phyloP scores from a whole-genome alignment of 169 alveolate species.

The Toxoplasma gondii region DNA sequence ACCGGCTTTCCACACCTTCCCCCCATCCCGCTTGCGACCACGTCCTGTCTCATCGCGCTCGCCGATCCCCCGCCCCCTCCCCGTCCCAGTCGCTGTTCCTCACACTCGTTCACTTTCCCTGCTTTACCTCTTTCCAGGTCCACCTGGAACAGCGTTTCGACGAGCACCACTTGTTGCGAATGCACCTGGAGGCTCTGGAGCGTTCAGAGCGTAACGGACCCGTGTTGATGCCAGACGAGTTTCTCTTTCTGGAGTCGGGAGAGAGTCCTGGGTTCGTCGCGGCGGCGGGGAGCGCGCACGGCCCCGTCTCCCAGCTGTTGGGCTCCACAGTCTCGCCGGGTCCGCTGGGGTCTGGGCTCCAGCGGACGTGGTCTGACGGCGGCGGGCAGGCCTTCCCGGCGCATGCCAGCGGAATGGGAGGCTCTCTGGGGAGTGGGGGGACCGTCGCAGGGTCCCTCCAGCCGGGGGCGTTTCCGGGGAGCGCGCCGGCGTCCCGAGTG shows the following conservation, averaged over 20 bases:
- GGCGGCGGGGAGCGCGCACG: background rate
- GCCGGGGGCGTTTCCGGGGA: background rate
- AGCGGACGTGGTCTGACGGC: background rate
- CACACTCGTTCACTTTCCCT: background rate
- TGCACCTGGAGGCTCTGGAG: slow-evolving; percentile 65
- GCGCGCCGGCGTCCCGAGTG: background rate
- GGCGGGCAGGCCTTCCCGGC: background rate
- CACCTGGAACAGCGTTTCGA: slow-evolving; percentile 60
- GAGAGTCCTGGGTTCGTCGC: background rate
- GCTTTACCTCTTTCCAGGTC: slow-evolving; percentile 3
- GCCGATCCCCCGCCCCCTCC: too few species aligned
- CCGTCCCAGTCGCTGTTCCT: too few species aligned
- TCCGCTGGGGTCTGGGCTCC: background rate
- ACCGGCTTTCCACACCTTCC: background rate
- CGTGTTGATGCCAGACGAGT: slow-evolving; percentile 54
- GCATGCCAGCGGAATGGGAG: background rate
- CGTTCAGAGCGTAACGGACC: slow-evolving; percentile 63
- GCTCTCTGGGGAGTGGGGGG: background rate
- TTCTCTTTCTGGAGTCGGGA: slow-evolving; percentile 35
- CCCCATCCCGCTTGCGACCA: too few species aligned
- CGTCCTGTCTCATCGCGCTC: background rate
- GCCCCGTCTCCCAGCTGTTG: background rate
- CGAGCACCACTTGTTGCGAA: slow-evolving; percentile 61
- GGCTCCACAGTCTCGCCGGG: background rate
- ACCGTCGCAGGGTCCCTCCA: too few species aligned